Evolutionary conservation across 306 rosid genomes (phyloP).

Genomic region (Chamaecrista fasciculata): DNA sequence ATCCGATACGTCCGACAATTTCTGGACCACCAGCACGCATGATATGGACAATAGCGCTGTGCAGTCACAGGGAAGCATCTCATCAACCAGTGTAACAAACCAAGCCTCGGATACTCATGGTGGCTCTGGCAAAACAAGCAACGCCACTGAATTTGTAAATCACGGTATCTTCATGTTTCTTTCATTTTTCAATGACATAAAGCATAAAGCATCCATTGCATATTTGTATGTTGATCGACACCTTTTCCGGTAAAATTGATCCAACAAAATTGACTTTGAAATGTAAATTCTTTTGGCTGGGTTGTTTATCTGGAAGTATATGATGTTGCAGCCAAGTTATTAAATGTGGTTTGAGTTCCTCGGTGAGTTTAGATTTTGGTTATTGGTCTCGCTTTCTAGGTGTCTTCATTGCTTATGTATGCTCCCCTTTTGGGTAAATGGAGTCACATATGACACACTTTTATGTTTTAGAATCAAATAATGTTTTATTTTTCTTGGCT

Average conservation of each 20-base stretch:
- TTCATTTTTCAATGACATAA: constrained; percentile 12
- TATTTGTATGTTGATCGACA: not conserved
- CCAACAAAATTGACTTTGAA: not conserved
- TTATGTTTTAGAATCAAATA: not conserved
- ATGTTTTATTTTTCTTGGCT: constrained; percentile 1
- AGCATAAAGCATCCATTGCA: not conserved
- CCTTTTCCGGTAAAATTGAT: not conserved
- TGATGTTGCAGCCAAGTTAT: constrained; percentile 1
- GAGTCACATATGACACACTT: not conserved
- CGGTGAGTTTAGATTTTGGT: not conserved
- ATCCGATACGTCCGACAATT: constrained; percentile 68
- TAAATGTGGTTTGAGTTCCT: constrained; percentile 4
- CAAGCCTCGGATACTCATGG: constrained; percentile 59
- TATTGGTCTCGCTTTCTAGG: not conserved
- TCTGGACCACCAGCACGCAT: constrained; percentile 88
- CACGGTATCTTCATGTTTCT: constrained; percentile 51
- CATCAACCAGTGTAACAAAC: constrained; percentile 71
- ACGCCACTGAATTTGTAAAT: constrained; percentile 68
- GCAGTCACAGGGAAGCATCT: constrained; percentile 88
- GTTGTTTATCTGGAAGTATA: not conserved
- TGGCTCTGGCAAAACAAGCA: constrained; percentile 44
- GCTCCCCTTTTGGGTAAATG: not conserved
- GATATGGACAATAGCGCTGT: constrained; percentile 93
- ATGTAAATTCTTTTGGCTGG: constrained; percentile 5
- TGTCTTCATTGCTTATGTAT: not conserved